A percentile compares a stretch with the other conserved stretches of the same genome.
Evolutionary conservation across 1,284 basidiomycete genomes (phyloP).

Genomic region (Ustilago cynodontis): DNA sequence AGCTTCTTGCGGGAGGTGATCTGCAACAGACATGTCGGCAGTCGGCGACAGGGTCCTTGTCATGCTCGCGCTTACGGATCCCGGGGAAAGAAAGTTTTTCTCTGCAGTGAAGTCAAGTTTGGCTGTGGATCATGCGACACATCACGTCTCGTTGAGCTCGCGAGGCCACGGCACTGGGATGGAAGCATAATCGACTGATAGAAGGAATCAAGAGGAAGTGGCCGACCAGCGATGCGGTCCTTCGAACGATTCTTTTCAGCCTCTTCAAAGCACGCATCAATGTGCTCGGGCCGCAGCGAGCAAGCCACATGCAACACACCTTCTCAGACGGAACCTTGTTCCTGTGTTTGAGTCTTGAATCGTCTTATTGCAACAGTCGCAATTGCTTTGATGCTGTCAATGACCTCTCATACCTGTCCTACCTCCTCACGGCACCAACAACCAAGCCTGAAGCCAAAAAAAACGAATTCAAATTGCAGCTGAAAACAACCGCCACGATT

Average conservation of each 20-base stretch:
- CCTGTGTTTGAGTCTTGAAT: too few relatives aligned
- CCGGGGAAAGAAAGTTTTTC: slow-evolving; percentile 10
- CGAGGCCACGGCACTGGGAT: neutral
- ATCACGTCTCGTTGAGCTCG: neutral
- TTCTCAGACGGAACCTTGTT: neutral
- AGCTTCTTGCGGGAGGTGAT: neutral
- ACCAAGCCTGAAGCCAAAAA: too few relatives aligned
- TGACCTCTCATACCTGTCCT: too few relatives aligned
- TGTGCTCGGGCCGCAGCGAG: slow-evolving; percentile 1
- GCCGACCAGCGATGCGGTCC: too few relatives aligned
- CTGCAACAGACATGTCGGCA: neutral
- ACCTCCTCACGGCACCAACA: too few relatives aligned
- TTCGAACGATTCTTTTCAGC: neutral
- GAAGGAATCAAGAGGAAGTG: too few relatives aligned
- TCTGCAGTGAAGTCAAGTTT: neutral
- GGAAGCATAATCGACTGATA: too few relatives aligned
- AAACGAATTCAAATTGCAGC: neutral
- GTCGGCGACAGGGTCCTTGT: slow-evolving; percentile 5
- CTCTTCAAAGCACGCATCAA: neutral
- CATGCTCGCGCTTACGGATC: neutral
- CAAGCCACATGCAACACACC: slow-evolving; percentile 11
- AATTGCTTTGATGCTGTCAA: too few relatives aligned
- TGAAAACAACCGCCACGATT: slow-evolving; percentile 7
- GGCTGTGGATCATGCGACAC: neutral
- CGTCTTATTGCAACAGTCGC: too few relatives aligned